Conservation (phyloP, 2,329 filamentous ascomycete genomes). For the Hymenoscyphus fraxineus region DNA sequence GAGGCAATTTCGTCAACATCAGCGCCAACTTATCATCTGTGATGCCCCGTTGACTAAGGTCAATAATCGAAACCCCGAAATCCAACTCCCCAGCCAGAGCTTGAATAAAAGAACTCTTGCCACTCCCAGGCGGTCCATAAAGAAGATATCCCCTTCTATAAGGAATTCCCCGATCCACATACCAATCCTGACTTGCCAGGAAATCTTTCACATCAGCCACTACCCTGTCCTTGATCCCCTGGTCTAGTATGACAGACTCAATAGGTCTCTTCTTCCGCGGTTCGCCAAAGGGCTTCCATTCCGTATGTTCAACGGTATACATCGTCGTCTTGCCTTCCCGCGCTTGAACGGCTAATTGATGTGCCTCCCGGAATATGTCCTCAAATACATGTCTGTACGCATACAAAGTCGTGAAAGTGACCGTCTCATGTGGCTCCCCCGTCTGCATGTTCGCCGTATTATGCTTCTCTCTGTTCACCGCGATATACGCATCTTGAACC, state of each 20-base stretch:
- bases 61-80: constrained; percentile 51
- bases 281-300: constrained; percentile 82
- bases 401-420: constrained; percentile 89
- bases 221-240: constrained; percentile 61
- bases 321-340: constrained; percentile 92
- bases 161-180: constrained; percentile 71
- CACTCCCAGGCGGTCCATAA: constrained; percentile 70
- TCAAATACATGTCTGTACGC: constrained; percentile 86
- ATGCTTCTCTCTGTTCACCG: constrained; percentile 83
- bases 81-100: constrained; percentile 71
- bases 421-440: constrained; percentile 89
- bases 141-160: constrained; percentile 76
- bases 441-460: constrained; percentile 75
- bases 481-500: constrained; percentile 81
- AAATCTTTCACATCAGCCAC: constrained; percentile 51
- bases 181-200: constrained; percentile 76
- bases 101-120: constrained; percentile 92
- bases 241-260: constrained; percentile 80
- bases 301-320: constrained; percentile 77
- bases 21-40: constrained; percentile 57
- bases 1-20: constrained; percentile 49
- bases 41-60: constrained; percentile 42
- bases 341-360: constrained; percentile 71
- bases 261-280: constrained; percentile 83
- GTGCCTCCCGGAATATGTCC: constrained; percentile 82